Percentiles rank a stretch among this genome's conserved stretches.
These are phyloP conservation scores for Colletotrichum truncatum DNA, from an alignment of 2,329 filamentous ascomycete species.

Conservation along the genomic window DNA sequence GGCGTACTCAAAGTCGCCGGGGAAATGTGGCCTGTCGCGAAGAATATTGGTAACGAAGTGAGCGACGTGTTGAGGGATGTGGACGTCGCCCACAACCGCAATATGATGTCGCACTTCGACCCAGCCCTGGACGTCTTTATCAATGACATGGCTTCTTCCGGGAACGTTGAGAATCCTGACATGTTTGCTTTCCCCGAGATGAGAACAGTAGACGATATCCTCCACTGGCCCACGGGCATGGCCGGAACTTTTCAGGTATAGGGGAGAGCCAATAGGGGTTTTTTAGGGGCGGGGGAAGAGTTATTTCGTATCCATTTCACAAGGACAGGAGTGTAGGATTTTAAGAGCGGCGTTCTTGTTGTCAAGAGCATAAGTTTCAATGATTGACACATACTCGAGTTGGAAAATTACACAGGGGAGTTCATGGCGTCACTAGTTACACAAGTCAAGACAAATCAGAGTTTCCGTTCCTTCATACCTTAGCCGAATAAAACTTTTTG, in stretches of 20 bases:
- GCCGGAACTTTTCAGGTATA: background rate
- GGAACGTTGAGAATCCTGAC: background rate
- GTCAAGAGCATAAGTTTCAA: too few species aligned
- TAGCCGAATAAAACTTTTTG: too few species aligned
- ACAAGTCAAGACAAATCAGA: too few species aligned
- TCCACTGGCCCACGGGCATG: conserved; percentile 14
- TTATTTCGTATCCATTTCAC: too few species aligned
- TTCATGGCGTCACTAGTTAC: too few species aligned
- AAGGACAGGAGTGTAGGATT: too few species aligned
- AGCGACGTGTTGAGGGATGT: conserved; percentile 11
- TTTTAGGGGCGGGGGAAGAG: background rate
- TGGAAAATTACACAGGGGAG: too few species aligned
- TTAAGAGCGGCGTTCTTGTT: too few species aligned
- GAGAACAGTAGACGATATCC: conserved; percentile 5
- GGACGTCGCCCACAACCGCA: background rate
- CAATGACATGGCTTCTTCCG: conserved; percentile 4
- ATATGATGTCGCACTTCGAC: background rate
- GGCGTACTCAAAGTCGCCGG: conserved; percentile 41
- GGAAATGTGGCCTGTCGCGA: conserved; percentile 45
- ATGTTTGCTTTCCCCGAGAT: conserved; percentile 10
- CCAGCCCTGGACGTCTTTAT: conserved; percentile 9
- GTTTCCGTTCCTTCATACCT: too few species aligned
- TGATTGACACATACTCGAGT: too few species aligned
- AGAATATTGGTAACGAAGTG: conserved; percentile 30
- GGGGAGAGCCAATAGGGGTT: background rate